Base-by-base conservation (phyloP, 176 grass and related monocot species). In the Lolium perenne region DNA sequence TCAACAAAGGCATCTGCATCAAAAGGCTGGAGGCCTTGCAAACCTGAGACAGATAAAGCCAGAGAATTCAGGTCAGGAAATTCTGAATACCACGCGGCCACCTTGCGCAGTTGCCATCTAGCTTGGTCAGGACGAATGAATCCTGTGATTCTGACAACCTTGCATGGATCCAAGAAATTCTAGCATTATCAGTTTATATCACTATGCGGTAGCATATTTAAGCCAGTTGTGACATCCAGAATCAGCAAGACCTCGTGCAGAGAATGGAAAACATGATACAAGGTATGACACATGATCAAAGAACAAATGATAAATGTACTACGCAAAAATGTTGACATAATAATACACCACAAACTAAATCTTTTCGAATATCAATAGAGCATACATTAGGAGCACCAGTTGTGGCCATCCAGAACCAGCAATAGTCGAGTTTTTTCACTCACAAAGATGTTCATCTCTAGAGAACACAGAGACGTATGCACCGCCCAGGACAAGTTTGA, bases 1-100 rank as follows among this genome's bases (percentile, higher is more conserved):
- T 91, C 84, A 77, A 96, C 94, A 79, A 99, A 96, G 76, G 92
- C 94, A 60, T 96, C 94, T 0, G 97, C 94, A 56, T 99, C 92
- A 58, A 99, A 99, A 20, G 92, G 90, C 79, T 99, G 94, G 9
- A 99, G 94, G 70, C 96, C 97, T 83, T 99, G 92, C 75, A 99
- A 18, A 99, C 94, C 97, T 96, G 87, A 54, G 88, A 80, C 22
- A 67, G 11, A 20, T 35, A 22, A 86, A 88, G 45, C 20, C 53
- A 74, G 0, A 82, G 25, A 43, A 32, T 66, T 66, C 6, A 77
- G 29, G 20, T 46, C 10, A 38, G 46, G 8, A 47, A 47, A 10
- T 10, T 43, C 40, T 45, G 21, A 73, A 63, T 93, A 99, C 94
- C 92, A 99, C 90, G 41, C 92, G 96, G 16, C 97, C 94, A 67